Evolutionary conservation across 768 basidiomycete genomes (phyloP).

Genomic region (Udeniomyces megalosporus): DNA sequence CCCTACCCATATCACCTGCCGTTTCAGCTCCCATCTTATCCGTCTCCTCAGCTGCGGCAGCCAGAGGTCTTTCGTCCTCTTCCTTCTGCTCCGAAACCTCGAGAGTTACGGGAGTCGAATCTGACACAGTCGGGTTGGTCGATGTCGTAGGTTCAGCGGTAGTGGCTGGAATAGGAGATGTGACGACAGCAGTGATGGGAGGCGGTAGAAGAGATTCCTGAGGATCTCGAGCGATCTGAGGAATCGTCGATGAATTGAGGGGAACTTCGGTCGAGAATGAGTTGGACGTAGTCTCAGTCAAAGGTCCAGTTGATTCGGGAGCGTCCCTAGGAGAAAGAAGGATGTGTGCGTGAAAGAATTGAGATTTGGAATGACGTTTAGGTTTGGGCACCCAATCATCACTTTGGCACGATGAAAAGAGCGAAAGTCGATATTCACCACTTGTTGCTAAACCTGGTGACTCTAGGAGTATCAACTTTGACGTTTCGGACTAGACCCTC

Average conservation of each 20-base stretch:
- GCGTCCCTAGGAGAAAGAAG: neutral
- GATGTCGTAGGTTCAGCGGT: neutral
- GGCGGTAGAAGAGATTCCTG: neutral
- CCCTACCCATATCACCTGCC: constrained; percentile 1
- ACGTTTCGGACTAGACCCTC: constrained; percentile 64
- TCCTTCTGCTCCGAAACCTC: neutral
- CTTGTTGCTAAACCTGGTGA: constrained; percentile 48
- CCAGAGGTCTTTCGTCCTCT: neutral
- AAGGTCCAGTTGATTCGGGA: neutral
- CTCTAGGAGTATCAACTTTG: constrained; percentile 77
- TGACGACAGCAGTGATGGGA: constrained; percentile 5
- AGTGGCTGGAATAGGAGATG: neutral
- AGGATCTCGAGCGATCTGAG: neutral
- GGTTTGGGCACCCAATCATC: no score
- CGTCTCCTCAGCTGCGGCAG: constrained; percentile 1
- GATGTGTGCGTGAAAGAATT: neutral
- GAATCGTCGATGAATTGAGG: neutral
- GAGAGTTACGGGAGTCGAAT: neutral
- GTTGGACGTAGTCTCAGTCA: neutral
- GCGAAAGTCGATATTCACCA: constrained; percentile 21
- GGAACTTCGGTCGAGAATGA: neutral
- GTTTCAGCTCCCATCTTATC: constrained; percentile 4
- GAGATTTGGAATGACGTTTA: no score
- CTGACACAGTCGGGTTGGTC: neutral
- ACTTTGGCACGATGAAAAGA: no score